Evolutionary conservation across 495 filamentous ascomycete genomes (phyloP).

Genomic region (Penicillium ochrochloron): DNA sequence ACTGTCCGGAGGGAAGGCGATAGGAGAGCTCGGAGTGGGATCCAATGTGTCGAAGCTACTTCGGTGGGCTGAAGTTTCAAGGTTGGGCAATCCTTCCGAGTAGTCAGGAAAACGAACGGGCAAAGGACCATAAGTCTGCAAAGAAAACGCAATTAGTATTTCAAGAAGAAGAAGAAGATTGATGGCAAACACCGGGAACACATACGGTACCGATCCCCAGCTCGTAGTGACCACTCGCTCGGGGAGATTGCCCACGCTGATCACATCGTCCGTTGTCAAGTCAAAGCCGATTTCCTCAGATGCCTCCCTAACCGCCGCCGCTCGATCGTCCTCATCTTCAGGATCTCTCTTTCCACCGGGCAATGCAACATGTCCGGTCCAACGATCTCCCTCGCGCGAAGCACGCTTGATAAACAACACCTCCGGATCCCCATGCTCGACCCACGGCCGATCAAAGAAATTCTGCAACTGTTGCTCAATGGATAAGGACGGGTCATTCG

Average conservation of each 20-base stretch:
- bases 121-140: slow-evolving; percentile 76
- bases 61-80: slow-evolving; percentile 72
- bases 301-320: slow-evolving; percentile 70
- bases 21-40: slow-evolving; percentile 67
- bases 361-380: slow-evolving; percentile 76
- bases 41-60: slow-evolving; percentile 78
- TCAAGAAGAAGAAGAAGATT: background rate
- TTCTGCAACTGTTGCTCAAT: slow-evolving; percentile 51
- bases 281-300: slow-evolving; percentile 74
- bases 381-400: slow-evolving; percentile 70
- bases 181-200: slow-evolving; percentile 11
- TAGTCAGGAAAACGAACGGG: slow-evolving; percentile 72
- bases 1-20: slow-evolving; percentile 65
- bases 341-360: slow-evolving; percentile 76
- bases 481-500: slow-evolving; percentile 34
- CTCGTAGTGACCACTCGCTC: slow-evolving; percentile 73
- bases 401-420: slow-evolving; percentile 79
- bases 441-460: slow-evolving; percentile 75
- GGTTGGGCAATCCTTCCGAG: slow-evolving; percentile 58
- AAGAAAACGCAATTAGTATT: slow-evolving; percentile 19
- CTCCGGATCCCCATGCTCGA: slow-evolving; percentile 74
- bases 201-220: slow-evolving; percentile 72
- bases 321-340: slow-evolving; percentile 66
- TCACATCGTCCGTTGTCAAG: slow-evolving; percentile 57
- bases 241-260: slow-evolving; percentile 69